A percentile compares a stretch with the other conserved stretches of the same genome.
phyloP scores from a whole-genome alignment of 352 stramenopile species.

The Pythium inflatum region DNA sequence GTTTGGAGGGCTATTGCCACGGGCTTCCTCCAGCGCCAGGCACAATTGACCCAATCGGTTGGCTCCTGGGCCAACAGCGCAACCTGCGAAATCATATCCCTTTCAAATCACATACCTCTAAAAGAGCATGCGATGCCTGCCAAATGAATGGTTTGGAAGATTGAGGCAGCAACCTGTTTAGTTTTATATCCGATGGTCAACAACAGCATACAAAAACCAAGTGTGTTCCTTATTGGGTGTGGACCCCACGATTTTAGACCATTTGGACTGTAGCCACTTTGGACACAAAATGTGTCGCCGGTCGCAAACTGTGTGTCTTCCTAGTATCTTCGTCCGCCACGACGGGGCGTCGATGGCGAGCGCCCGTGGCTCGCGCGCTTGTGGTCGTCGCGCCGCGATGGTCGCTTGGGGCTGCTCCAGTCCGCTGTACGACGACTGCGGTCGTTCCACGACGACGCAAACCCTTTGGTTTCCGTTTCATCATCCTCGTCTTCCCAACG shows the following conservation, averaged over 20 bases:
- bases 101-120: conserved; percentile 24
- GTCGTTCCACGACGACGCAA: no score
- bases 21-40: conserved; percentile 26
- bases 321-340: conserved; percentile 14
- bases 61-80: conserved; percentile 56
- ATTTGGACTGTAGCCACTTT: conserved; percentile 8
- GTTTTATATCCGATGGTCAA: not conserved
- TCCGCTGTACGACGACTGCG: not conserved
- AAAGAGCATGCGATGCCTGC: not conserved
- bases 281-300: not conserved
- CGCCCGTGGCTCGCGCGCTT: not conserved
- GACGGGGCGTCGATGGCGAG: conserved; percentile 1
- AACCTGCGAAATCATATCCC: conserved; percentile 34
- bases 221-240: not conserved
- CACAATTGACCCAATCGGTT: conserved; percentile 74
- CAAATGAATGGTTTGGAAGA: not conserved
- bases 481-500: no score
- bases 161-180: not conserved
- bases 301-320: not conserved
- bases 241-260: conserved; percentile 1
- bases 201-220: conserved; percentile 11
- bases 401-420: not conserved
- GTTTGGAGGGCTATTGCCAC: conserved; percentile 47
- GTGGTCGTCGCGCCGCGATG: not conserved
- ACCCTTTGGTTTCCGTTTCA: no score